These are phyloP conservation scores for Linaria vulgaris DNA, from an alignment of 257 asterid species.

Conservation along the genomic window DNA sequence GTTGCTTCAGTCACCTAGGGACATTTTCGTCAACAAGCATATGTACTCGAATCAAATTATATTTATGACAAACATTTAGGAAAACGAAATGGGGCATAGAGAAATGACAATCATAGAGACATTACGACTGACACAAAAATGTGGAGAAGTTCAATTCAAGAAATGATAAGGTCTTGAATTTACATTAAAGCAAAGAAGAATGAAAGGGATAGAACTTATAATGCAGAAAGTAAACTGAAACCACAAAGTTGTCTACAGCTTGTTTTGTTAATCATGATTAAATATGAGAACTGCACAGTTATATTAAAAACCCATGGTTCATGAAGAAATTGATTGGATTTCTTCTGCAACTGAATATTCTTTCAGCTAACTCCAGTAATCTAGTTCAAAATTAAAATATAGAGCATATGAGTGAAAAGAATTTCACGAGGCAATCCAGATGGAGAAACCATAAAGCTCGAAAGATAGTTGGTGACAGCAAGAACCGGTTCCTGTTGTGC, in stretches of 20 bases:
- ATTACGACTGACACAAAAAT: neutral
- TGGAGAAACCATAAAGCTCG: neutral
- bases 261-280: conserved; percentile 8
- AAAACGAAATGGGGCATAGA: neutral
- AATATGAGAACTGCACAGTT: neutral
- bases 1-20: conserved; percentile 65
- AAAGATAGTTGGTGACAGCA: neutral
- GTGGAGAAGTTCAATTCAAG: neutral
- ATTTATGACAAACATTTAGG: neutral
- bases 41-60: conserved; percentile 6
- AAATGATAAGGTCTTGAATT: neutral
- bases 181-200: neutral
- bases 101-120: neutral
- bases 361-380: neutral
- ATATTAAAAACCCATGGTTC: neutral
- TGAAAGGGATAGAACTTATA: neutral
- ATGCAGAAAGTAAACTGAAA: conserved; percentile 1
- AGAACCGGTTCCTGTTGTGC: too few relatives aligned
- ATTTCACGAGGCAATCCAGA: neutral
- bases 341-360: neutral
- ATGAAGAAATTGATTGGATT: neutral
- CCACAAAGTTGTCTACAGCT: neutral
- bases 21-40: conserved; percentile 16
- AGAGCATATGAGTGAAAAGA: neutral
- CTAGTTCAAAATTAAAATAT: neutral